Base-by-base conservation (phyloP, 805 yeast genomes). In the Saturnispora galanensis region DNA sequence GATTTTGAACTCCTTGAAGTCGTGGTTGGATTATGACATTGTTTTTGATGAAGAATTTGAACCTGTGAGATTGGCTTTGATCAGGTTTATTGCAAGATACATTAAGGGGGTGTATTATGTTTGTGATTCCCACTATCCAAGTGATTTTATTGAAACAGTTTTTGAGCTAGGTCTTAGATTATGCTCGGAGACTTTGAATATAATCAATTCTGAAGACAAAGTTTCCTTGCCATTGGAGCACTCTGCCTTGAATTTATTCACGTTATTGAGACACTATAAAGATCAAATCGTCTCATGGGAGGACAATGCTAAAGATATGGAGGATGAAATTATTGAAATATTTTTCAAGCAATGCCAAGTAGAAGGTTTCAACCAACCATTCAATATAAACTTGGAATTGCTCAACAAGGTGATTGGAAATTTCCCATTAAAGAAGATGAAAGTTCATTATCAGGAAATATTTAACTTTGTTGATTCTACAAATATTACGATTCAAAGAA, bases 1-100 rank as follows among this genome's bases (percentile, higher is more conserved):
- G 85, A 61, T 81, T 8, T 49, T 84, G 15, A 71, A 67, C 35
- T 70, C 74, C 5, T 50, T 87, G 1, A 55, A 60, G 4, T 62
- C 62, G 15, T 81, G 89, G 85, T 52, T 81, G 17, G 83, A 78
- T 18, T 69, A 79, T 12, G 86, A 77, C 16, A 52, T 71, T 41
- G 76, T 82, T 1, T 81, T 75, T 56, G 86, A 79, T 15, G 60
- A 64, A 0, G 70, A 64, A 6, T 85, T 83, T 48, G 53, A 65
- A 13, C 58, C 66, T 5, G 58, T 77, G 28, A 68, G 90, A 56
- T 58, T 76, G 16, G 73, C 69, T 29, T 54, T 83, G 18, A 57
- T 78, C 12, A 68, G 67, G 21, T 69, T 82, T 40, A 66, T 54
- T 21, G 50, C 45, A 30, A 42, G 46, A 2, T 64, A 59, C 39